These are phyloP conservation scores for Wickerhamomyces silvicola DNA, from an alignment of 805 yeast species.

Conservation along the genomic window DNA sequence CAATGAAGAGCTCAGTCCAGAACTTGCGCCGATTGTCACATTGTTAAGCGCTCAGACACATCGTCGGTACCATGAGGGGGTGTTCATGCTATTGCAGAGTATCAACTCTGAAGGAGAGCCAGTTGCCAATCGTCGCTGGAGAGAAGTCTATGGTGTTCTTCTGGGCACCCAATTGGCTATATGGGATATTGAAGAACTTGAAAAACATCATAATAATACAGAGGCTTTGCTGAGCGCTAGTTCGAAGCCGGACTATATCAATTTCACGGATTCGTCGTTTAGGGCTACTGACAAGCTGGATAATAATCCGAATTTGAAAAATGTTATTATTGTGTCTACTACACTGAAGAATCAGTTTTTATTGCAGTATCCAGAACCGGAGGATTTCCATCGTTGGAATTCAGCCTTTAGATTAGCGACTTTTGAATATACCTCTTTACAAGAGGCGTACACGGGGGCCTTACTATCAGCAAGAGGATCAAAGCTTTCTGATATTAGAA, in stretches of 20 bases:
- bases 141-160: constrained; percentile 85
- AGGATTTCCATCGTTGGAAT: constrained; percentile 69
- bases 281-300: constrained; percentile 66
- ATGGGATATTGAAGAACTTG: constrained; percentile 76
- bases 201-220: constrained; percentile 37
- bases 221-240: constrained; percentile 50
- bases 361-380: constrained; percentile 65
- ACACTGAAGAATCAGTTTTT: constrained; percentile 85
- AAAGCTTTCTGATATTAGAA: constrained; percentile 76
- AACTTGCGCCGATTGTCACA: constrained; percentile 62
- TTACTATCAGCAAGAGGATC: constrained; percentile 88
- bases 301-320: constrained; percentile 54
- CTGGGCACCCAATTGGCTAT: constrained; percentile 88
- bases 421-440: constrained; percentile 76
- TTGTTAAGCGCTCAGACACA: constrained; percentile 67
- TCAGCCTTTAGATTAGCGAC: constrained; percentile 75
- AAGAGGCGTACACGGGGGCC: constrained; percentile 96
- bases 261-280: constrained; percentile 84
- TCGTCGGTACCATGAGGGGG: constrained; percentile 71
- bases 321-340: constrained; percentile 81
- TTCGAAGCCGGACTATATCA: constrained; percentile 78
- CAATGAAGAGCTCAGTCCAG: constrained; percentile 26
- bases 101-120: constrained; percentile 83
- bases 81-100: constrained; percentile 67
- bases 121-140: constrained; percentile 72